Evolutionary conservation across 2,329 filamentous ascomycete genomes (phyloP), one percentile per base, ranked within the genome.

Genomic region (Alternaria hordeiaustralica): DNA sequence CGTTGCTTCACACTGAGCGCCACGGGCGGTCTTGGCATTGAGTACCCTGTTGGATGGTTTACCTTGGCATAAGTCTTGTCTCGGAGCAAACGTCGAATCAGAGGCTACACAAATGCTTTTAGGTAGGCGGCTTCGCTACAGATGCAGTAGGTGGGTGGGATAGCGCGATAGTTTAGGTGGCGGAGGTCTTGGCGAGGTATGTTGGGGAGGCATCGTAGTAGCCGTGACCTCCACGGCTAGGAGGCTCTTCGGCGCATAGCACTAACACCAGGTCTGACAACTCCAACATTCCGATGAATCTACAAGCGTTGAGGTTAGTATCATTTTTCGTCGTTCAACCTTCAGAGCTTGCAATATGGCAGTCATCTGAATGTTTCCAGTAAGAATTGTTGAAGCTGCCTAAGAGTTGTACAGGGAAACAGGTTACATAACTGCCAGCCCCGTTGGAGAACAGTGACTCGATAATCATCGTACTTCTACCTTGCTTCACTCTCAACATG

Each of bases 41-140:
- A 75, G 73, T 58, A 78, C 75, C 74, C 45, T 77, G 75, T 72
- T 76, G 75, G 65, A 63, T 69, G 50, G 46, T 56, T 41, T 54
- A 50, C 46, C 66, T 70, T 69, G 66, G 66, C 66, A 56, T 9
- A 20, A 50, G 50, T 63, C 65, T 67, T 53, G 67, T 68, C 50
- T 60, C 55, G 15, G 28, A 18, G 30, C 46, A 10, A 56, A 55
- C 51, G 59, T 64, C 67, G 45, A 67, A 71, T 66, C 58, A 64
- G 58, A 50, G 36, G 30, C 49, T 5, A 53, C 13, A 36, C 18
- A n/a, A 10, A 28, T 55, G 28, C 59, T 56, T 54, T 53, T 61
- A 18, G 20, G 21, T 21, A 30, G 26, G 11, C 30, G 23, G 36
- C 15, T 41, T 23, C 33, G 44, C 28, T 55, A 64, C 51, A 26